Evolutionary conservation across 164 flowering plant genomes (phyloP), one percentile per base, ranked within the genome.

Genomic region (Cinnamomum chago): DNA sequence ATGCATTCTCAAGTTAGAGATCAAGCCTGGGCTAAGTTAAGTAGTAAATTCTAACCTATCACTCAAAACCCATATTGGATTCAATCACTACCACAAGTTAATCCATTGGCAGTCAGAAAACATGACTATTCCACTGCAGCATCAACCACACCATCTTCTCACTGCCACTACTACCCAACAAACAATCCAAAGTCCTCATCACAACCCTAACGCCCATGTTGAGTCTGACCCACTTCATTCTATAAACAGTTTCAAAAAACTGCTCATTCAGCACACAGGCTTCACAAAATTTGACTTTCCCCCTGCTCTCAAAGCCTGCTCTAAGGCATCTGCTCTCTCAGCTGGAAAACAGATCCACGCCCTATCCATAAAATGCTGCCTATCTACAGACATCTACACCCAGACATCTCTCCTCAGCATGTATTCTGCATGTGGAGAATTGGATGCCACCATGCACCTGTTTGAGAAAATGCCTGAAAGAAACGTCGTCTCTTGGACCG

Each of bases 291-390:
- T 73, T 12, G 71, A 62, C 55, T 79, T 79, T 28, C 79, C 81
- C 22, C 81, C 79, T 0, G 74, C 67, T 47, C 73, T 79, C 66
- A 79, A 79, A 75, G 76, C 76, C 35, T 79, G 81, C 52, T 51
- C 78, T 35, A 76, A 62, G 71, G 73, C 67, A 12, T 75, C 76
- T 25, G 65, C 73, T 28, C 67, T 76, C 30, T 3, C 12, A 7
- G 65, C 72, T 51, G 82, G 79, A 7, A 66, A 66, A 28, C 79
- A 79, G 77, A 79, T 89, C 69, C 99, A 95, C 80, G 91, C 86
- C 3, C 82, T 86, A 76, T 91, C 90, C 3, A 77, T 88, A 30
- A 95, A 82, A 77, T 62, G 64, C 62, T 95, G 95, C 7, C 81
- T 88, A 51, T 84, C 77, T 55, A 68, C 70, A 40, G 77, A 75